These are phyloP conservation scores for Salvia sclarea DNA, from an alignment of 305 asterid species.

Conservation along the genomic window DNA sequence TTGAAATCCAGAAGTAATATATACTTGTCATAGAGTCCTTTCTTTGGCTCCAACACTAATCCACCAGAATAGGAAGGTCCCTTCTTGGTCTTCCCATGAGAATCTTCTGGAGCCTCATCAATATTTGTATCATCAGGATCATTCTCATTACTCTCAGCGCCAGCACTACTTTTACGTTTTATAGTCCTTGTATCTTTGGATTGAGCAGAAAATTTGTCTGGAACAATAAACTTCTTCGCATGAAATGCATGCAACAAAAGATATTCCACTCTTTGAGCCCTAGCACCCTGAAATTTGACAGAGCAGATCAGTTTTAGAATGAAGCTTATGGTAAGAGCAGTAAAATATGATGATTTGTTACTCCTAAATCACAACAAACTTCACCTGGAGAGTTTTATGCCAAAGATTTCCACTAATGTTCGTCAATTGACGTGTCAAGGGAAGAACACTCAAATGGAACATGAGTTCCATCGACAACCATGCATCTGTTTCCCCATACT, in stretches of 20 bases:
- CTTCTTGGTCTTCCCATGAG: slow-evolving; percentile 62
- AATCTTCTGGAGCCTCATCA: slow-evolving; percentile 53
- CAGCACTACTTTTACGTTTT: slow-evolving; percentile 62
- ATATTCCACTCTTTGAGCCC: slow-evolving; percentile 99
- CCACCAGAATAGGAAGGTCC: slow-evolving; percentile 97
- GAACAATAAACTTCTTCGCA: slow-evolving; percentile 87
- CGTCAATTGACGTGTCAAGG: slow-evolving; percentile 92
- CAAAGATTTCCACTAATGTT: slow-evolving; percentile 97
- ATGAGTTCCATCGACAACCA: slow-evolving; percentile 97
- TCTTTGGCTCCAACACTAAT: slow-evolving; percentile 96
- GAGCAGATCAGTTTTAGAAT: slow-evolving; percentile 11
- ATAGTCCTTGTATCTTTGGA: slow-evolving; percentile 58
- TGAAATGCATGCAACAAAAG: slow-evolving; percentile 91
- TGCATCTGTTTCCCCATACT: slow-evolving; percentile 96
- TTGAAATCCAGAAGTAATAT: slow-evolving; percentile 94
- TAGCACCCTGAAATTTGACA: slow-evolving; percentile 77
- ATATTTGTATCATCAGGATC: slow-evolving; percentile 51
- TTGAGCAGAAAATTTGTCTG: slow-evolving; percentile 74
- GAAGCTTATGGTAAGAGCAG: slow-evolving; percentile 20
- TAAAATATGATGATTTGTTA: slow-evolving; percentile 11
- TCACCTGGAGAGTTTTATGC: slow-evolving; percentile 97
- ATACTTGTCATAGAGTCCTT: slow-evolving; percentile 93
- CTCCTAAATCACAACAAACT: slow-evolving; percentile 25
- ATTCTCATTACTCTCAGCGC: slow-evolving; percentile 55
- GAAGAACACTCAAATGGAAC: slow-evolving; percentile 96